Conservation (phyloP, 2,329 filamentous ascomycete genomes). For the Leptographium wingfieldii region DNA sequence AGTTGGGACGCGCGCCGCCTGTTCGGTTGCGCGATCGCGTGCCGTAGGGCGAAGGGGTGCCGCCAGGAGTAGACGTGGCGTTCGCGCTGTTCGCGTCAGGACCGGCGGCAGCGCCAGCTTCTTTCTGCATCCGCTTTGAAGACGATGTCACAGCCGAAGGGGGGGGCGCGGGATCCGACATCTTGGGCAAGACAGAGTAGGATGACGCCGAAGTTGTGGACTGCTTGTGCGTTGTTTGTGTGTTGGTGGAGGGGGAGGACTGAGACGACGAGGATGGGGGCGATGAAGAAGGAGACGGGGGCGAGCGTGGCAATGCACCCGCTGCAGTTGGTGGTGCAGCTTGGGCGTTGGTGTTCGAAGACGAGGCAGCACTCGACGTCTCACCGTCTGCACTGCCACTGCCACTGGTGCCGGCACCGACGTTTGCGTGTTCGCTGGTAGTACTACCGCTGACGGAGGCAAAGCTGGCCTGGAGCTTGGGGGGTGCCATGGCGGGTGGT, state of each 20-base stretch:
- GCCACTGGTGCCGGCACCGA: constrained; percentile 1
- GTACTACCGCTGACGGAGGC: background rate
- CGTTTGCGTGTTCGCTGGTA: background rate
- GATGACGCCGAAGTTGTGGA: constrained; percentile 13
- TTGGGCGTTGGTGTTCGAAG: background rate
- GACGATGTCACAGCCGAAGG: constrained; percentile 25
- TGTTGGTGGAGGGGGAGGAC: constrained; percentile 3
- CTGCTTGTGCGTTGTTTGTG: background rate
- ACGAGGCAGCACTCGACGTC: background rate
- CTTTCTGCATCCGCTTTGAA: constrained; percentile 33
- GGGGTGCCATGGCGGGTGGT: constrained; percentile 9
- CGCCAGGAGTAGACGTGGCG: constrained; percentile 1
- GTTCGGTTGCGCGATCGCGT: constrained; percentile 87
- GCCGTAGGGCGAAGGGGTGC: constrained; percentile 62
- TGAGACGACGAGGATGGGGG: constrained; percentile 1
- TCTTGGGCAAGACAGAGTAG: constrained; percentile 19
- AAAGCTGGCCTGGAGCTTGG: constrained; percentile 4
- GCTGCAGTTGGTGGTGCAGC: constrained; percentile 2
- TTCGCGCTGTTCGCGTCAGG: background rate
- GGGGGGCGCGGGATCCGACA: constrained; percentile 16
- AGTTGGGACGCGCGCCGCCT: constrained; percentile 73
- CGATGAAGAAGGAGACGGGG: constrained; percentile 2
- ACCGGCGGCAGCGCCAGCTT: constrained; percentile 14
- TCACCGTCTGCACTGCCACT: background rate
- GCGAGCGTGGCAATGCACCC: background rate